Percentiles rank a stretch among this genome's conserved stretches.
Evolutionary conservation across 1,139 yeast species (phyloP).

Genomic region (Fermentozyma sake): DNA sequence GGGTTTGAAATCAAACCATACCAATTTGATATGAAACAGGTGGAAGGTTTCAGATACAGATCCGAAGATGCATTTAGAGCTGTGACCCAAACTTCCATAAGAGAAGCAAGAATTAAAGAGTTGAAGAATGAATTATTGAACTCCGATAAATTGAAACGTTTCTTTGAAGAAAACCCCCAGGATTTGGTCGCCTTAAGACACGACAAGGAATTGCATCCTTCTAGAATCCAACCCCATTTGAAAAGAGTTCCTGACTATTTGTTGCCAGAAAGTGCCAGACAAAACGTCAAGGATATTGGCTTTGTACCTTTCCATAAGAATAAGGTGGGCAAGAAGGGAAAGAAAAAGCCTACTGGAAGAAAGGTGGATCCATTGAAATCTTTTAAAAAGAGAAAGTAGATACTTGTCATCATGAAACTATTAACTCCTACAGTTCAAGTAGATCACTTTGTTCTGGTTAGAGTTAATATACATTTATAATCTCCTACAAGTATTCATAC

Average conservation of each 20-base stretch:
- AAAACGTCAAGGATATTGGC: constrained; percentile 56
- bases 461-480: no score
- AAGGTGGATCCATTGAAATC: constrained; percentile 72
- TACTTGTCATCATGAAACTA: no score
- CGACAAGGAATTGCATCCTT: constrained; percentile 81
- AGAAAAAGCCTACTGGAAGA: constrained; percentile 32
- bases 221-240: constrained; percentile 78
- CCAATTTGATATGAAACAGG: constrained; percentile 86
- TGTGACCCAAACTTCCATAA: constrained; percentile 80
- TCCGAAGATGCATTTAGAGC: constrained; percentile 97
- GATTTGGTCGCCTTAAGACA: constrained; percentile 86
- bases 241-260: constrained; percentile 91
- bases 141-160: constrained; percentile 87
- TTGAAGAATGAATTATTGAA: constrained; percentile 82
- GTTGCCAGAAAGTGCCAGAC: constrained; percentile 75
- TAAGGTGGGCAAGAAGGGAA: constrained; percentile 41
- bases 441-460: no score
- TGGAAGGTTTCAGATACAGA: constrained; percentile 94
- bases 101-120: constrained; percentile 93
- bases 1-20: constrained; percentile 80
- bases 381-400: constrained; percentile 19
- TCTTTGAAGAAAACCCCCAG: constrained; percentile 97
- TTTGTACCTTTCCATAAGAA: constrained; percentile 73
- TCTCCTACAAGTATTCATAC: no score
- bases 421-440: no score